Evolutionary conservation across 164 flowering plant genomes (phyloP).

Genomic region (Stephania yunnanensis): DNA sequence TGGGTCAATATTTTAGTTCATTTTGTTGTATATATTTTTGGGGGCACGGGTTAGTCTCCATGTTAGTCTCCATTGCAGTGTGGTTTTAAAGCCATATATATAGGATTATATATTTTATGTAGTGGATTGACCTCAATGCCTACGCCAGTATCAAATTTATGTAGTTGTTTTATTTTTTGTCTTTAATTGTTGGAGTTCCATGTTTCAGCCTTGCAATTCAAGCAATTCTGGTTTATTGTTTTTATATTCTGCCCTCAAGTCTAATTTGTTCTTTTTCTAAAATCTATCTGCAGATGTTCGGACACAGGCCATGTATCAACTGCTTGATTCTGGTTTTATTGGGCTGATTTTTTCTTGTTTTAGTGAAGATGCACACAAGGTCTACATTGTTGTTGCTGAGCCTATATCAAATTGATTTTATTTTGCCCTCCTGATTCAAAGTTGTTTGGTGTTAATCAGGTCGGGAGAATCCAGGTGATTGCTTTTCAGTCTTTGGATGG

Average conservation of each 20-base stretch:
- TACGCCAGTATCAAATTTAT: neutral
- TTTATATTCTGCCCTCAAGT: neutral
- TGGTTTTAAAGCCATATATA: neutral
- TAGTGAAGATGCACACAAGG: conserved; percentile 91
- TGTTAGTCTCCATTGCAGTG: too few species aligned
- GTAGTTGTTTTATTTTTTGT: neutral
- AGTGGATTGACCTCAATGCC: neutral
- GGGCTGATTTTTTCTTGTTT: conserved; percentile 98
- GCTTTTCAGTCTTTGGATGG: conserved; percentile 98
- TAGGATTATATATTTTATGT: neutral
- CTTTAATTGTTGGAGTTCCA: neutral
- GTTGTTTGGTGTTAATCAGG: conserved; percentile 33
- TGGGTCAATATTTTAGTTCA: too few species aligned
- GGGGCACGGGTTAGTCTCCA: too few species aligned
- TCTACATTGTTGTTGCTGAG: conserved; percentile 17
- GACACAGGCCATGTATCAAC: conserved; percentile 96
- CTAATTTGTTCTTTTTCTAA: conserved; percentile 9
- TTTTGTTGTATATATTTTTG: too few species aligned
- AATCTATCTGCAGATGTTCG: conserved; percentile 69
- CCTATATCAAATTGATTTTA: neutral
- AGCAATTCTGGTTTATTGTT: neutral
- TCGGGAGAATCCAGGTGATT: conserved; percentile 93
- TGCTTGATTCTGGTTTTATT: conserved; percentile 93
- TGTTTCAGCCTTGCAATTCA: neutral
- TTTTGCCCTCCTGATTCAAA: conserved; percentile 5